These are phyloP conservation scores for Schizophyllum amplum DNA, from an alignment of 1,284 basidiomycete species.

Conservation along the genomic window DNA sequence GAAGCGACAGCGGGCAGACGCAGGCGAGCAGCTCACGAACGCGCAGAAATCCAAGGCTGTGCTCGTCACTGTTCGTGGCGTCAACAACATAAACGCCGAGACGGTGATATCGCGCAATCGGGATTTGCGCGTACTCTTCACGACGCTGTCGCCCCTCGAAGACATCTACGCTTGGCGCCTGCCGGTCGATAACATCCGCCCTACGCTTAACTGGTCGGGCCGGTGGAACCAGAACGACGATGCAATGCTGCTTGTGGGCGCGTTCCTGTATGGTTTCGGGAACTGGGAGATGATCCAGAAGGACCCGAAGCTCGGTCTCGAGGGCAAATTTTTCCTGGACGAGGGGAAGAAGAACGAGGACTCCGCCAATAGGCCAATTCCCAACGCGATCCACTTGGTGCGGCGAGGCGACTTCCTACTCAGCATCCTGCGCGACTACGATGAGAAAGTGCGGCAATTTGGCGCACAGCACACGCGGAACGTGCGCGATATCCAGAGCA, in stretches of 20 bases:
- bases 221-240: constrained; percentile 94
- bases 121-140: constrained; percentile 85
- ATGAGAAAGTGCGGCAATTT: constrained; percentile 84
- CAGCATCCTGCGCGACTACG: constrained; percentile 84
- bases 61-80: constrained; percentile 83
- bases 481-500: constrained; percentile 15
- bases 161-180: constrained; percentile 80
- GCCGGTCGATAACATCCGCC: constrained; percentile 88
- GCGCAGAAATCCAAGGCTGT: constrained; percentile 94
- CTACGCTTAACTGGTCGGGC: constrained; percentile 93
- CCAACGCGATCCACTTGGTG: constrained; percentile 95
- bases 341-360: constrained; percentile 90
- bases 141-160: constrained; percentile 67
- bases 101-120: constrained; percentile 88
- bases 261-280: constrained; percentile 91
- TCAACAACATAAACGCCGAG: constrained; percentile 95
- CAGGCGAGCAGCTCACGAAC: constrained; percentile 80
- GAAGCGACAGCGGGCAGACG: constrained; percentile 67
- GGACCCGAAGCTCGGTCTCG: constrained; percentile 77
- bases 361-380: constrained; percentile 74
- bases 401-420: constrained; percentile 94
- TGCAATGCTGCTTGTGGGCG: constrained; percentile 89
- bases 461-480: constrained; percentile 58
- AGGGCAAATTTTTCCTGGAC: constrained; percentile 96
- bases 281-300: constrained; percentile 96